Percentiles rank a stretch among this genome's conserved stretches.
phyloP scores from a whole-genome alignment of 2,329 filamentous ascomycete species.

The Trichoderma gracile region DNA sequence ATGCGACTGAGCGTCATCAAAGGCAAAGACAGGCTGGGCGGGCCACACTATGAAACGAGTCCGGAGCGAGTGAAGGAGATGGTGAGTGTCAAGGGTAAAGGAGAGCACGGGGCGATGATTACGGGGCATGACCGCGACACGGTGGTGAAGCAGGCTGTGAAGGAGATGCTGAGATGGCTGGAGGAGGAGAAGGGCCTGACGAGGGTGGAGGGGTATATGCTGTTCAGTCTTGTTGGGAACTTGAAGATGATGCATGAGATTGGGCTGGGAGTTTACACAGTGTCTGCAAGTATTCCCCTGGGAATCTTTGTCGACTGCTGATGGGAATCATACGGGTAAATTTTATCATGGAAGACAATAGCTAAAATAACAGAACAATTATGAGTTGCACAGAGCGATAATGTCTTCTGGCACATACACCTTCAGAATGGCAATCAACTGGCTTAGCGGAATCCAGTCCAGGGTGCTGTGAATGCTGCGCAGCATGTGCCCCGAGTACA shows the following conservation, averaged over 20 bases:
- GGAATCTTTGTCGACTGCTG: neutral
- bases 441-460: slow-evolving; percentile 8
- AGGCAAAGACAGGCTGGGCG: slow-evolving; percentile 47
- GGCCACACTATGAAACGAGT: slow-evolving; percentile 49
- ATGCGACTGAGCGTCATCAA: slow-evolving; percentile 52
- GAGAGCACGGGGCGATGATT: slow-evolving; percentile 46
- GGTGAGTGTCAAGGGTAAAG: slow-evolving; percentile 5
- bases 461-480: slow-evolving; percentile 15
- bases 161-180: slow-evolving; percentile 52
- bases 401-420: slow-evolving; percentile 19
- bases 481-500: slow-evolving; percentile 17
- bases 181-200: slow-evolving; percentile 47
- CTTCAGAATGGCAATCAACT: slow-evolving; percentile 16
- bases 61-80: slow-evolving; percentile 13
- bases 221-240: slow-evolving; percentile 52
- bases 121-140: slow-evolving; percentile 51
- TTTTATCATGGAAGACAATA: neutral
- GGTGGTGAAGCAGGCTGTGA: slow-evolving; percentile 50
- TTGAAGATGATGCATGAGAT: slow-evolving; percentile 45
- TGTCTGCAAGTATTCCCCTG: slow-evolving; percentile 14
- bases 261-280: slow-evolving; percentile 2
- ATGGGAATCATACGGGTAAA: neutral
- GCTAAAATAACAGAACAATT: neutral
- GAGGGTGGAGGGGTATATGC: slow-evolving; percentile 53
- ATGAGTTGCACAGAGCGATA: slow-evolving; percentile 15